Evolutionary conservation across 257 asterid species (phyloP).

Genomic region (Striga asiatica): DNA sequence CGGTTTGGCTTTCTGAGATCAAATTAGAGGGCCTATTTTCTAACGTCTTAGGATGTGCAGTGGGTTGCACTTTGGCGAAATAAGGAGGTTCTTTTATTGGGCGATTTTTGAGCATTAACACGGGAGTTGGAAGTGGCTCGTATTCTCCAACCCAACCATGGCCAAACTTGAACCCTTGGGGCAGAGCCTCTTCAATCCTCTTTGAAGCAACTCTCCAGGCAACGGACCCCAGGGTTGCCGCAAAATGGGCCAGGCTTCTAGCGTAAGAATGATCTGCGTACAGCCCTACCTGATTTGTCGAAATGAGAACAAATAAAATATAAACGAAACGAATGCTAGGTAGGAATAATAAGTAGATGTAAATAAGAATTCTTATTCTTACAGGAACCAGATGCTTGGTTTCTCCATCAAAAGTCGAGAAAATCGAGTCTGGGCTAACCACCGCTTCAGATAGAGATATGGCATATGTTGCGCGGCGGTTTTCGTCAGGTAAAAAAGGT

Average conservation of each 20-base stretch:
- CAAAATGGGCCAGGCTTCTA: too few relatives aligned
- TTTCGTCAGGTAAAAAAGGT: conserved; percentile 45
- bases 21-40: conserved; percentile 20
- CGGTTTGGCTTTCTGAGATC: conserved; percentile 21
- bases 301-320: conserved; percentile 6
- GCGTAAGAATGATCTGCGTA: conserved; percentile 30
- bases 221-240: too few relatives aligned
- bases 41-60: conserved; percentile 22
- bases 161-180: conserved; percentile 75
- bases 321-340: too few relatives aligned
- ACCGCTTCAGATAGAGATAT: conserved; percentile 35
- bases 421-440: conserved; percentile 43
- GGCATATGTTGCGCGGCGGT: conserved; percentile 69
- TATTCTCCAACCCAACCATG: conserved; percentile 99
- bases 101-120: conserved; percentile 52
- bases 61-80: conserved; percentile 29
- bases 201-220: too few relatives aligned
- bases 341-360: too few relatives aligned
- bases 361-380: conserved; percentile 27
- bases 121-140: conserved; percentile 84
- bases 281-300: conserved; percentile 72
- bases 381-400: conserved; percentile 88
- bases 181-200: conserved; percentile 42
- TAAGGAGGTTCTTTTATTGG: conserved; percentile 54
- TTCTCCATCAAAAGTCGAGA: conserved; percentile 85